Evolutionary conservation across 257 asterid species (phyloP).

Genomic region (Prunella vulgaris): DNA sequence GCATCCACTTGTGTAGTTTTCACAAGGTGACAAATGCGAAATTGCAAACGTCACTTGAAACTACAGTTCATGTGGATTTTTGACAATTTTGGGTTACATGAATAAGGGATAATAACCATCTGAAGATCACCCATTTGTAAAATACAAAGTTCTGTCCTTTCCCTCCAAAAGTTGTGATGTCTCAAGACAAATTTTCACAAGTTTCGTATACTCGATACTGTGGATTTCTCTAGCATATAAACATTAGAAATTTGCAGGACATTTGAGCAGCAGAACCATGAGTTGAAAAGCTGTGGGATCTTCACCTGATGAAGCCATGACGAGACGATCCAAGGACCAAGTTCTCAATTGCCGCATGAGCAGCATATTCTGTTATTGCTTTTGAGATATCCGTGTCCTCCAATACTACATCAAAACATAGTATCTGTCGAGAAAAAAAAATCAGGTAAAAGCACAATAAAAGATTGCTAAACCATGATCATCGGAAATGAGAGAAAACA

Average conservation of each 20-base stretch:
- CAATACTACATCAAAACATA: constrained; percentile 47
- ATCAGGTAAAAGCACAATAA: background rate
- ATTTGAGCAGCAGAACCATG: background rate
- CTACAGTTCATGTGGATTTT: background rate
- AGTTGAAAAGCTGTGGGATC: background rate
- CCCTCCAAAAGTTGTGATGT: too few relatives aligned
- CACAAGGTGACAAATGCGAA: background rate
- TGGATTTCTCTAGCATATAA: background rate
- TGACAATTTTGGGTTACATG: background rate
- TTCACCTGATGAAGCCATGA: constrained; percentile 60
- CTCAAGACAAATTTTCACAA: too few relatives aligned
- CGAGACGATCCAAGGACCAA: constrained; percentile 60
- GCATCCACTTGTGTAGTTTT: background rate
- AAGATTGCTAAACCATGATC: background rate
- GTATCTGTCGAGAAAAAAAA: constrained; percentile 29
- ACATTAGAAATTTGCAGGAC: background rate
- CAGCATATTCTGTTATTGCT: constrained; percentile 49
- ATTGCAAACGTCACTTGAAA: background rate
- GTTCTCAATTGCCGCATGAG: constrained; percentile 55
- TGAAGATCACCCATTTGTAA: too few relatives aligned
- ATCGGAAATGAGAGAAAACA: background rate
- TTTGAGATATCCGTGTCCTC: constrained; percentile 46
- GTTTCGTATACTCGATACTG: background rate
- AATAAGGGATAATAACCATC: background rate
- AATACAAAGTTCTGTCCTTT: too few relatives aligned